Evolutionary conservation across 2,329 filamentous ascomycete genomes (phyloP).

Genomic region (Aspergillus costaricaensis): DNA sequence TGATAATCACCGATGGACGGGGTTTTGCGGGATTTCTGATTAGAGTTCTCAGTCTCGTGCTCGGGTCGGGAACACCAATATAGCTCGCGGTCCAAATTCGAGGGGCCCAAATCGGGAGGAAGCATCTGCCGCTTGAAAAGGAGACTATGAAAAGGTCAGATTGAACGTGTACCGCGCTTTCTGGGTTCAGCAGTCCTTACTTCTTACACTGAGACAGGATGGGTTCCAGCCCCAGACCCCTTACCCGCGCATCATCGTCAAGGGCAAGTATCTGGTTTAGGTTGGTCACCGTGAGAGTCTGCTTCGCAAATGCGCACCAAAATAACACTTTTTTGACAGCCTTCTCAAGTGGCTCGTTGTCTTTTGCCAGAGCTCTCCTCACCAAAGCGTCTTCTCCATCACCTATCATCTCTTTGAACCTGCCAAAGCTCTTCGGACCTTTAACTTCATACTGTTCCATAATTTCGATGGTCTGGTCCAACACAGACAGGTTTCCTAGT

Average conservation of each 20-base stretch:
- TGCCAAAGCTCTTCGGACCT: background rate
- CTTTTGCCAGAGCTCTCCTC: background rate
- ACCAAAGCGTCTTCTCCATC: background rate
- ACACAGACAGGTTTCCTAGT: background rate
- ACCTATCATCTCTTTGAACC: background rate
- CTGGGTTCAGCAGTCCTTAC: background rate
- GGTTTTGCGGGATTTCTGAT: background rate
- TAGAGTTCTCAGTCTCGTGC: background rate
- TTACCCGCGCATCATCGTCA: background rate
- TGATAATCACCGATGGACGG: background rate
- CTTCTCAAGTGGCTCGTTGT: background rate
- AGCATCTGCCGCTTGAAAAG: background rate
- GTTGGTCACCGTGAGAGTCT: background rate
- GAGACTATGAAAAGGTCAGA: background rate
- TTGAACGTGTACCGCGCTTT: no score
- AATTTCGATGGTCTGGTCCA: background rate
- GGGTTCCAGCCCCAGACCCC: background rate
- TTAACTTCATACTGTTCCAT: background rate
- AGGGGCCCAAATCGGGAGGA: background rate
- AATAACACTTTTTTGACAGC: background rate
- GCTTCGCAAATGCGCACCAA: background rate
- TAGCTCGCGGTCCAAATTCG: background rate
- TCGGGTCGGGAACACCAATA: background rate
- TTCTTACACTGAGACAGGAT: background rate
- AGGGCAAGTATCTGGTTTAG: background rate